Conservation (phyloP, 2,329 filamentous ascomycete genomes). For the Dichotomopilus funicola region DNA sequence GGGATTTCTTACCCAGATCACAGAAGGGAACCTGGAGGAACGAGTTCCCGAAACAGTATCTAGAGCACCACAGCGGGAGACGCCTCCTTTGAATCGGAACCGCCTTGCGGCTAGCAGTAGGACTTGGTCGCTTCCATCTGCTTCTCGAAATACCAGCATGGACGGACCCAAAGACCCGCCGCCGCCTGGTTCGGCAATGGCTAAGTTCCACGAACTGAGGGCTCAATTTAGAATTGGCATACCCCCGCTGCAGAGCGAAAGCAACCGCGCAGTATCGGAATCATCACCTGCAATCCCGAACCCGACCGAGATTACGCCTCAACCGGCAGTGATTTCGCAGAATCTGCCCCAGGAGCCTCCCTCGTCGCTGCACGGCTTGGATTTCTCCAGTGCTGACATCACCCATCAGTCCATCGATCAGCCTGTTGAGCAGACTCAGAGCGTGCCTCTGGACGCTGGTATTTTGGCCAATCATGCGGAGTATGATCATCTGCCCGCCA, state of each 20-base stretch:
- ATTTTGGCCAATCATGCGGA: background rate
- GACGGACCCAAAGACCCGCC: background rate
- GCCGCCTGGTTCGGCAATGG: constrained; percentile 13
- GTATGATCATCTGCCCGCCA: constrained; percentile 15
- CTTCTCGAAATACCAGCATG: background rate
- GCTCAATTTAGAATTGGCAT: background rate
- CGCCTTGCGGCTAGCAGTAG: background rate
- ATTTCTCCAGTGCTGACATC: too few relatives aligned
- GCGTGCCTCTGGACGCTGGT: background rate
- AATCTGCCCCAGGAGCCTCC: too few relatives aligned
- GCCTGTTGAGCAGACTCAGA: background rate
- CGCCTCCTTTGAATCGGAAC: background rate
- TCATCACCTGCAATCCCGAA: background rate
- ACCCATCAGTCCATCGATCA: too few relatives aligned
- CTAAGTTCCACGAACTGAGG: constrained; percentile 10
- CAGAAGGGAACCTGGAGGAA: background rate
- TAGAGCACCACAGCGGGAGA: background rate
- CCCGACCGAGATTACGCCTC: background rate
- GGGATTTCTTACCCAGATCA: constrained; percentile 12
- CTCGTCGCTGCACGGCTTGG: too few relatives aligned
- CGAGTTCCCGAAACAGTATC: constrained; percentile 11
- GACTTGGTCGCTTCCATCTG: background rate
- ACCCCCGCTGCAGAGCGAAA: background rate
- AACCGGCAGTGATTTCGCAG: constrained; percentile 10
- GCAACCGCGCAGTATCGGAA: background rate